Evolutionary conservation across 495 filamentous ascomycete genomes (phyloP).

Genomic region (Viridothelium virens): DNA sequence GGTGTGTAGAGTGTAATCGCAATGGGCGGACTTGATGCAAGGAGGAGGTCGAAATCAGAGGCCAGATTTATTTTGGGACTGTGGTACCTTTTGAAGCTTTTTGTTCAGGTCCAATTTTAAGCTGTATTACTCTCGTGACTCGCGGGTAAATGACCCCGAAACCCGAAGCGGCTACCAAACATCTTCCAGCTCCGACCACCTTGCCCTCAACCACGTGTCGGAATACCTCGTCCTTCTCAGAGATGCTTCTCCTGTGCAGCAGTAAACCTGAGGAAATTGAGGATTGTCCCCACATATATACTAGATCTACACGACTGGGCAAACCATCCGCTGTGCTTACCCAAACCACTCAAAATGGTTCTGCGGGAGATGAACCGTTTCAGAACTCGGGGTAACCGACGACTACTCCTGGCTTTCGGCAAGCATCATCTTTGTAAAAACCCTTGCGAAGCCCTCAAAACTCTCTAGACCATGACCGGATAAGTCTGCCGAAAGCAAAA

Average conservation of each 20-base stretch:
- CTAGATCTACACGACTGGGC: no score
- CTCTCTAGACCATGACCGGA: neutral
- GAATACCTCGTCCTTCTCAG: no score
- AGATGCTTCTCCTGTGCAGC: no score
- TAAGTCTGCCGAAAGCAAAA: no score
- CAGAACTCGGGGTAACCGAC: neutral
- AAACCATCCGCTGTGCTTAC: no score
- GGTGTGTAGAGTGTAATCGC: neutral
- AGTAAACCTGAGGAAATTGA: no score
- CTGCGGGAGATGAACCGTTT: conserved; percentile 9
- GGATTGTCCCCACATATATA: no score
- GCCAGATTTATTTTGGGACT: neutral
- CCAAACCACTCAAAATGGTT: no score
- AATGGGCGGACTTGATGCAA: neutral
- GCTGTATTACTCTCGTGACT: neutral
- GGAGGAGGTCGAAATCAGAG: neutral
- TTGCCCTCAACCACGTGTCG: no score
- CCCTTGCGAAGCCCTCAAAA: neutral
- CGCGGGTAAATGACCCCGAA: neutral
- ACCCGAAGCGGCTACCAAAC: no score
- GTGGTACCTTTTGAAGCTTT: neutral
- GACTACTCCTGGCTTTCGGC: neutral
- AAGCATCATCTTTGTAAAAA: neutral
- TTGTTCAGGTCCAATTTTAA: neutral
- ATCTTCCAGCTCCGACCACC: no score